Evolutionary conservation across 2,329 filamentous ascomycete genomes (phyloP).

Genomic region (Seiridium unicorne): DNA sequence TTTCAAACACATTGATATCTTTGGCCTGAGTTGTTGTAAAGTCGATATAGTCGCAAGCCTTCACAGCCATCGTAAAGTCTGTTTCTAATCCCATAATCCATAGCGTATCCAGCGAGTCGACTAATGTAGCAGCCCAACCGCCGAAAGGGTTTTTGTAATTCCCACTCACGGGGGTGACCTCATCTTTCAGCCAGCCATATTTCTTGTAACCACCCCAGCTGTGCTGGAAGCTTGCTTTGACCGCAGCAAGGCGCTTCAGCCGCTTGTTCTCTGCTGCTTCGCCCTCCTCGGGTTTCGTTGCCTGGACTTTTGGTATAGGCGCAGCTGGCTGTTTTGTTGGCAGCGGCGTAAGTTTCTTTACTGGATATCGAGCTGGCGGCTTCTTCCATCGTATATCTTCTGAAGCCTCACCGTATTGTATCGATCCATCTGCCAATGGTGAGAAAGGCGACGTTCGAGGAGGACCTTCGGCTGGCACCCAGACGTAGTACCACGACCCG

Average conservation of each 20-base stretch:
- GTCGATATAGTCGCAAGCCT: constrained; percentile 56
- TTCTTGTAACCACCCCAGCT: constrained; percentile 61
- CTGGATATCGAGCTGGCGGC: constrained; percentile 32
- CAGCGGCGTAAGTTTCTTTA: constrained; percentile 29
- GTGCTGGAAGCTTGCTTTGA: constrained; percentile 50
- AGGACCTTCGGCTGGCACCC: constrained; percentile 14
- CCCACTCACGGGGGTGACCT: constrained; percentile 26
- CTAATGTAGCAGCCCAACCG: constrained; percentile 53
- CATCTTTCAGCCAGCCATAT: constrained; percentile 64
- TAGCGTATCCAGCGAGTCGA: constrained; percentile 68
- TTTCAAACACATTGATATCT: constrained; percentile 68
- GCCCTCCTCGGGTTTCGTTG: constrained; percentile 46
- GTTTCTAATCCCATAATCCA: constrained; percentile 69
- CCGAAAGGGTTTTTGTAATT: constrained; percentile 25
- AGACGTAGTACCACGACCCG: constrained; percentile 29
- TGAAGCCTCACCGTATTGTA: constrained; percentile 8
- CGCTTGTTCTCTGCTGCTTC: constrained; percentile 30
- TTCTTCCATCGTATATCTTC: constrained; percentile 27
- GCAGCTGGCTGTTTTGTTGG: constrained; percentile 39
- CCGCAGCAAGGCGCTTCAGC: constrained; percentile 37
- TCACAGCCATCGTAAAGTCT: constrained; percentile 64
- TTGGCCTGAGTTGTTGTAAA: constrained; percentile 51
- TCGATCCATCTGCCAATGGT: not conserved
- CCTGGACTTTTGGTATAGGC: constrained; percentile 60
- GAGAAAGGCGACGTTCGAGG: constrained; percentile 6